Percentiles rank a stretch among this genome's conserved stretches.
These are phyloP conservation scores for Phialophora verrucosa DNA, from an alignment of 2,329 filamentous ascomycete species.

Conservation along the genomic window DNA sequence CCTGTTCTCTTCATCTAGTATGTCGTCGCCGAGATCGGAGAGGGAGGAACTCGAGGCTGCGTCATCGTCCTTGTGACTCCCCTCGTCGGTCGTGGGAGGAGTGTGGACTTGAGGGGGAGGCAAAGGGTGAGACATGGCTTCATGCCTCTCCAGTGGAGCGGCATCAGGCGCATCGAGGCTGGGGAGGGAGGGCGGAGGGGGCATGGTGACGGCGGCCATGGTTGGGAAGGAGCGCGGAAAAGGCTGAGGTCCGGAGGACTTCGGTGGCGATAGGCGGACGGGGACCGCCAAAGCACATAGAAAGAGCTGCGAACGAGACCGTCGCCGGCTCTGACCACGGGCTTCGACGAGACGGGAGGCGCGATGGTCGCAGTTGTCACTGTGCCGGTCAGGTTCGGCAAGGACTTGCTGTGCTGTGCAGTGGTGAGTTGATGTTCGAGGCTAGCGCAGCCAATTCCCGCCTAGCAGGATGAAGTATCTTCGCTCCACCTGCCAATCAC, in stretches of 20 bases:
- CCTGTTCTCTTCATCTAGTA: constrained; percentile 39
- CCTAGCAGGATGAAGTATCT: constrained; percentile 10
- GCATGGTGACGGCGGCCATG: constrained; percentile 39
- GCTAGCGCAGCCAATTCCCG: constrained; percentile 11
- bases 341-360: constrained; percentile 17
- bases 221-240: constrained; percentile 21
- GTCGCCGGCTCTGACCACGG: constrained; percentile 30
- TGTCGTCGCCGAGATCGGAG: constrained; percentile 39
- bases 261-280: constrained; percentile 23
- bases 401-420: constrained; percentile 14
- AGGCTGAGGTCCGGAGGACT: constrained; percentile 18
- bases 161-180: constrained; percentile 26
- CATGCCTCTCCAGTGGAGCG: constrained; percentile 28
- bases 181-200: constrained; percentile 36
- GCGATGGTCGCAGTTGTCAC: constrained; percentile 3
- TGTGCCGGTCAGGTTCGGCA: constrained; percentile 5
- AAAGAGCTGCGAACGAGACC: constrained; percentile 31
- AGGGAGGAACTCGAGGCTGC: constrained; percentile 46
- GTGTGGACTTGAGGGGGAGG: constrained; percentile 36
- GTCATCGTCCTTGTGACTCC: constrained; percentile 49
- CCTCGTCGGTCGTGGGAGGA: constrained; percentile 40
- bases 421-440: not conserved
- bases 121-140: constrained; percentile 21
- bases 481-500: constrained; percentile 1
- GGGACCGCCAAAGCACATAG: constrained; percentile 27